Conservation (phyloP, 73 alveolate genomes). For the Tetrahymena elliotti region DNA sequence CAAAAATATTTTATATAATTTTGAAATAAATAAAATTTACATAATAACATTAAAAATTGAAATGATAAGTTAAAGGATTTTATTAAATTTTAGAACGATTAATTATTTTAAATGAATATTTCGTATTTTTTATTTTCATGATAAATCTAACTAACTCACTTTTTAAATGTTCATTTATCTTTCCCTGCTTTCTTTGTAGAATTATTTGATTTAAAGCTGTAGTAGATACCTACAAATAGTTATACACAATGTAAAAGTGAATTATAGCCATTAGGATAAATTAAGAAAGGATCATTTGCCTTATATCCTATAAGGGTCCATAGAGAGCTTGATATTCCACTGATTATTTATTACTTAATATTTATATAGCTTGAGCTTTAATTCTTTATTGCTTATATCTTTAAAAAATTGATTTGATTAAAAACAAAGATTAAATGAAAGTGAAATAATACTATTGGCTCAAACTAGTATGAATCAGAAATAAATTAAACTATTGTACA, state of each 20-base stretch:
- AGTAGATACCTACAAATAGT: not conserved
- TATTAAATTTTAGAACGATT: too few species aligned
- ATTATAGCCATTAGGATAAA: not conserved
- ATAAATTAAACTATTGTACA: not conserved
- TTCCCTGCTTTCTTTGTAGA: not conserved
- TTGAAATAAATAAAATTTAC: too few species aligned
- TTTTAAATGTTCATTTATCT: too few species aligned
- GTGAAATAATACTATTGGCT: not conserved
- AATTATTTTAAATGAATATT: too few species aligned
- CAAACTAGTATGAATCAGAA: not conserved
- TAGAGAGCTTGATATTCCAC: not conserved
- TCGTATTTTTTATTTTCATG: too few species aligned
- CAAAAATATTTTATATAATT: too few species aligned
- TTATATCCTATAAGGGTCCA: not conserved
- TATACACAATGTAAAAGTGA: not conserved
- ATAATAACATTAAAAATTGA: too few species aligned
- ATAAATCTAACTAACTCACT: not conserved
- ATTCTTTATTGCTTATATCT: not conserved
- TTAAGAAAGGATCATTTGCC: not conserved
- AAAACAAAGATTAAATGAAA: not conserved
- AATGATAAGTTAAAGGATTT: too few species aligned
- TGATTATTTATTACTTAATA: not conserved
- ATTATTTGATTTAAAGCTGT: not conserved
- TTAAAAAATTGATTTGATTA: not conserved
- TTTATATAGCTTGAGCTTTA: not conserved